A percentile compares a stretch with the other conserved stretches of the same genome.
Conservation (phyloP, 192 early-diverging fungal genomes). For the Neocallimastix lanati region DNA sequence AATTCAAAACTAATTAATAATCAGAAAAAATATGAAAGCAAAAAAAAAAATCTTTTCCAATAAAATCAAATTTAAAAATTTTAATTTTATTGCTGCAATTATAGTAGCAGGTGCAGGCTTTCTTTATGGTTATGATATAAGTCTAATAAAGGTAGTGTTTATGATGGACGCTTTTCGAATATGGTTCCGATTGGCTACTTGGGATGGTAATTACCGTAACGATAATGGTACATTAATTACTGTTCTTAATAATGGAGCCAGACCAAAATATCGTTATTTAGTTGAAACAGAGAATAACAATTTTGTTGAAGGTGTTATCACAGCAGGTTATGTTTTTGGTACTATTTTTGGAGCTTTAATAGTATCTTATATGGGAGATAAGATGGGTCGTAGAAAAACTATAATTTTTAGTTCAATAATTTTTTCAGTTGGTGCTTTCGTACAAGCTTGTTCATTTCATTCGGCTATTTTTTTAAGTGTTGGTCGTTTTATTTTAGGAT, state of each 20-base stretch:
- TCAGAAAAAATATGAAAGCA: too few relatives aligned
- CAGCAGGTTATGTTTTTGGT: background rate
- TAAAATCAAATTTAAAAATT: background rate
- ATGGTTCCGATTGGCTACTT: background rate
- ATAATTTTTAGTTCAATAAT: conserved; percentile 1
- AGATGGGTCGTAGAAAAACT: background rate
- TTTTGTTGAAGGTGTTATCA: conserved; percentile 2
- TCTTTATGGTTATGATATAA: background rate
- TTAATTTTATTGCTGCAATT: background rate
- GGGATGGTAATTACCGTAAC: background rate
- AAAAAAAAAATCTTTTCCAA: too few relatives aligned
- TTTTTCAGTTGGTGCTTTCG: background rate
- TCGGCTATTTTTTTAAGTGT: background rate
- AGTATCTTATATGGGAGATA: background rate
- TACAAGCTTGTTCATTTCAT: conserved; percentile 1
- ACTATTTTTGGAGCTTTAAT: background rate
- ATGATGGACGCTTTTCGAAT: conserved; percentile 1
- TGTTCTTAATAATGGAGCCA: background rate
- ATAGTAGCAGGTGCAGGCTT: background rate
- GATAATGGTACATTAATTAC: background rate
- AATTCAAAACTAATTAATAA: too few relatives aligned
- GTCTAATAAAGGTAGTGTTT: background rate
- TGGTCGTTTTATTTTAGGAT: background rate
- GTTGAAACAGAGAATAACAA: background rate
- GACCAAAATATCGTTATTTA: background rate